Base-by-base conservation (phyloP, 371 early-diverging fungal genomes). In the Rhizopus sp. region DNA sequence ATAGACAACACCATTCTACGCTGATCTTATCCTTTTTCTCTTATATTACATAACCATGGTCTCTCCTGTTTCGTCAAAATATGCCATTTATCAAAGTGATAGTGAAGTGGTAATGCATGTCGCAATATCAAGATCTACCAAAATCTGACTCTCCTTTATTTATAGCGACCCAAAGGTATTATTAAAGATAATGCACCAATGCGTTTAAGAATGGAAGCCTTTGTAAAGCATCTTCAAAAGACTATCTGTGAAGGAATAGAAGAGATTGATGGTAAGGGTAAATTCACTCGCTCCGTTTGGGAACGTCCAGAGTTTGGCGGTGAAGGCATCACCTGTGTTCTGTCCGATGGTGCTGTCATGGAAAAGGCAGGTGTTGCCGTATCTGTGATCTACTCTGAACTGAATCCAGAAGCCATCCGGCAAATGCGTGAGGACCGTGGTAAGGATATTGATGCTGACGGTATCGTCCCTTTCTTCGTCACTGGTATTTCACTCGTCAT, bases 361-460 rank as follows among this genome's bases (percentile, higher is more conserved):
- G 96, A 95, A 62, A 96, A 97, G 82, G 99, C 96, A 5, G 99
- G 97, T 35, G 97, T 95, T 4, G 90, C 84, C 39, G 86, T 94
- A 17, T 89, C 90, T 23, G 80, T 91, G 7, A 88, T 94, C 7
- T 81, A 89, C 42, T 91, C 93, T 30, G 82, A 84, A 38, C 73
- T 94, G 12, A 85, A 91, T 0, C 75, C 78, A 8, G 86, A 87
- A 6, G 91, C 91, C 37, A 81, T 88, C 10, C 77, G 80, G 17
- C 91, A 92, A 53, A 94, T 94, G 94, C 85, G 89, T 9, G 81
- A 89, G 34, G 85, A 88, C 37, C 80, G 85, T 10, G 85, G 85
- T 32, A 75, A 78, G 37, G 69, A 72, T 31, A 77, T 81, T 31
- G 60, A 64, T 7, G 76, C 68, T 9, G 71, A 80, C 38, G 81